Base-by-base conservation (phyloP, 148 eudicot genomes). In the Persicaria maculosa region DNA sequence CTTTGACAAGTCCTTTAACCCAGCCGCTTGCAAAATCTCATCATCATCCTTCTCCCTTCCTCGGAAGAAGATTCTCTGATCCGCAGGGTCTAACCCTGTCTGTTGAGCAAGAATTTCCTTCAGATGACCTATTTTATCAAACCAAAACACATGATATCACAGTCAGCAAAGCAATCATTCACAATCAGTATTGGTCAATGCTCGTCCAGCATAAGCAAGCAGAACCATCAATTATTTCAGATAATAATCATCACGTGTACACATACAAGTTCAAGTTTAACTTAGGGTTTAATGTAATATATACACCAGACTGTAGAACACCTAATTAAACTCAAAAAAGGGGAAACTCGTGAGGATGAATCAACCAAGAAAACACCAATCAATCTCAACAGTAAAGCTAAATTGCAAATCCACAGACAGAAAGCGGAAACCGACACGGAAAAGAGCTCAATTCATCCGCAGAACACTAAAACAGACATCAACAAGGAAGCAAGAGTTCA, bases 1-100 rank as follows among this genome's bases (percentile, higher is more conserved):
- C 85, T 92, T 92, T 6, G 97, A 87, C 65, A 80, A 79, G 75
- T 95, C 89, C 82, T 86, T 95, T 73, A 95, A 78, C 75, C 98
- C 97, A 7, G 87, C 90, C 80, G 83, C 73, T 22, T 81, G 80
- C 81, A 95, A 74, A 71, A 76, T 52, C 62, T 88, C 92, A 50
- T 79, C 64, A 77, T 92, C 92, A 52, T 82, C 97, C 78, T 86
- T 90, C 80, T 90, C 92, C 76, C 87, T 90, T 77, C 93, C 96
- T 76, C 92, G 84, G 85, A 95, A 90, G 78, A 85, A 83, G 48
- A 95, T 78, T 50, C 79, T 88, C 74, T 88, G 90, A 65, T 79
- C 87, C 80, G 83, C 77, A 47, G 93, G 93, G 45, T 89, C 88
- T 83, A 93, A 74, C 19, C 89, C 88, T 43, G 82, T 83, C 81